phyloP scores from a whole-genome alignment of 495 filamentous ascomycete genomes.

The Penicillium bialowiezense region DNA sequence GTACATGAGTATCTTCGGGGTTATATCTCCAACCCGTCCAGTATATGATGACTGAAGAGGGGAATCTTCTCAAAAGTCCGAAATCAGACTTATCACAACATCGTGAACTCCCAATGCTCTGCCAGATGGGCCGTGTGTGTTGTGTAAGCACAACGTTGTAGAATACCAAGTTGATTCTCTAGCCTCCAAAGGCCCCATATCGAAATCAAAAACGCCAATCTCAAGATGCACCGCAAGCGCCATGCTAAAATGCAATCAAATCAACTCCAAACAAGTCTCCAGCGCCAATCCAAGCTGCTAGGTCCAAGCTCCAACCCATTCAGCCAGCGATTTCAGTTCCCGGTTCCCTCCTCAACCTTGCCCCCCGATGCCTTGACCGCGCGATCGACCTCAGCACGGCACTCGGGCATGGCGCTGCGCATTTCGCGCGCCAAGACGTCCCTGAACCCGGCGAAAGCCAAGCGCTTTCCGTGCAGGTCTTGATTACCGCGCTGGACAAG shows the following conservation, averaged over 20 bases:
- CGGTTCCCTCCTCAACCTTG: neutral
- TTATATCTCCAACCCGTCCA: too few species aligned
- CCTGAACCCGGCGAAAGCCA: conserved; percentile 75
- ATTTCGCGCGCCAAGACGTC: conserved; percentile 84
- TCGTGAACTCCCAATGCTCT: too few species aligned
- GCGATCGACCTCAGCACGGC: conserved; percentile 63
- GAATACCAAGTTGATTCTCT: too few species aligned
- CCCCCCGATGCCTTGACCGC: conserved; percentile 51
- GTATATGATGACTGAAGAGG: too few species aligned
- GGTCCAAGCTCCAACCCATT: neutral
- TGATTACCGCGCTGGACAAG: conserved; percentile 81
- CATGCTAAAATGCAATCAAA: neutral
- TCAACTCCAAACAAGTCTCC: neutral
- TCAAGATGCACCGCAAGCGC: neutral
- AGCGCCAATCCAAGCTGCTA: too few species aligned
- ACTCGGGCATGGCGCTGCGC: conserved; percentile 71
- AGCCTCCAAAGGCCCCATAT: too few species aligned
- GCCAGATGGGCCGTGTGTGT: too few species aligned
- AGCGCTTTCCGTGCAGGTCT: conserved; percentile 74
- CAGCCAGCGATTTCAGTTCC: neutral
- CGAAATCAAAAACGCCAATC: neutral
- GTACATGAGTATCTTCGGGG: too few species aligned
- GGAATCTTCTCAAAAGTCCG: too few species aligned
- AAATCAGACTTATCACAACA: too few species aligned
- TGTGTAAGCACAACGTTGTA: too few species aligned